Evolutionary conservation across 2,329 filamentous ascomycete genomes (phyloP).

Genomic region (Neurospora crassa): DNA sequence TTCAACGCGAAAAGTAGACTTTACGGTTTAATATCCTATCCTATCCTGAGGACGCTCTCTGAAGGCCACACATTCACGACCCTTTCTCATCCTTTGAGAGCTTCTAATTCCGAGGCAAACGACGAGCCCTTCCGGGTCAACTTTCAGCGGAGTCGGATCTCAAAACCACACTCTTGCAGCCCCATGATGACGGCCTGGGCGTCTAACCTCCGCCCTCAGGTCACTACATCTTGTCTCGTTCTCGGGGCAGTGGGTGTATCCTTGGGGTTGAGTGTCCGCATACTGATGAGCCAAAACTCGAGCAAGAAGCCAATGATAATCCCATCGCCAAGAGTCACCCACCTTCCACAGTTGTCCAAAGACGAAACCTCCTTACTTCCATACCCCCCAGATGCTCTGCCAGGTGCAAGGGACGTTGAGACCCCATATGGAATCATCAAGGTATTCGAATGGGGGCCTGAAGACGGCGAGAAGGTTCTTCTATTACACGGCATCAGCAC

Average conservation of each 20-base stretch:
- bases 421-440: conserved; percentile 62
- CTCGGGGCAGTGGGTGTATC: conserved; percentile 12
- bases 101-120: background rate
- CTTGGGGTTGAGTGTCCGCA: conserved; percentile 5
- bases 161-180: background rate
- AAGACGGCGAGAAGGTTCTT: conserved; percentile 60
- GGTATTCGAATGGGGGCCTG: conserved; percentile 74
- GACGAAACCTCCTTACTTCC: conserved; percentile 33
- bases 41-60: background rate
- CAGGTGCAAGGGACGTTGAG: conserved; percentile 57
- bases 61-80: background rate
- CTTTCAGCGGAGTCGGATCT: background rate
- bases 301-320: background rate
- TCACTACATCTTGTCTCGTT: conserved; percentile 9
- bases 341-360: conserved; percentile 26
- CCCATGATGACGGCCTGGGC: conserved; percentile 10
- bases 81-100: background rate
- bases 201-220: conserved; percentile 4
- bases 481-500: conserved; percentile 77
- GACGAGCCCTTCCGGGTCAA: background rate
- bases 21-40: background rate
- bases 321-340: conserved; percentile 33
- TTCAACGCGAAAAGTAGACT: background rate
- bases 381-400: conserved; percentile 63
- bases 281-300: background rate